Evolutionary conservation across 768 basidiomycete genomes (phyloP).

Genomic region (Phanerochaete sordida): DNA sequence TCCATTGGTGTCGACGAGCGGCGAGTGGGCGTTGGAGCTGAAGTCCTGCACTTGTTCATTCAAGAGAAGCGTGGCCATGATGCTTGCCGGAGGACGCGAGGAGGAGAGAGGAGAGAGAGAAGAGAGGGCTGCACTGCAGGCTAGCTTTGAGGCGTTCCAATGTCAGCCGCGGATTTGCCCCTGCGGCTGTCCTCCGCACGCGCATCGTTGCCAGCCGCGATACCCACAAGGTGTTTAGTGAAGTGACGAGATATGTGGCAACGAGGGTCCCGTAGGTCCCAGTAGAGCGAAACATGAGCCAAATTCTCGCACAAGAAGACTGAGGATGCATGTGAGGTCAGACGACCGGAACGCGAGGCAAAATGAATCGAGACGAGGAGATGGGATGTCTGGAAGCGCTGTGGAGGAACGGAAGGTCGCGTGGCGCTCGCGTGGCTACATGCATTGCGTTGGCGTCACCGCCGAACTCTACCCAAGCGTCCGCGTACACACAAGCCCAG

Average conservation of each 20-base stretch:
- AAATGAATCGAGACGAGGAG: no score
- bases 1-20: background rate
- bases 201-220: no score
- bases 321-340: no score
- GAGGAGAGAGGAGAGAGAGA: background rate
- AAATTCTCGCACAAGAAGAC: no score
- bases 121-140: background rate
- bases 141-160: background rate
- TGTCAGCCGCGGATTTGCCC: background rate
- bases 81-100: background rate
- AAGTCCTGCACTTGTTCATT: conserved; percentile 17
- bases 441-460: background rate
- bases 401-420: background rate
- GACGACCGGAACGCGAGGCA: no score
- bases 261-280: no score
- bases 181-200: background rate
- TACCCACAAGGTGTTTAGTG: no score
- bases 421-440: background rate
- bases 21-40: conserved; percentile 25
- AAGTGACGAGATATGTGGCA: no score
- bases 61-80: background rate
- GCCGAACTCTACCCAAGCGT: conserved; percentile 2
- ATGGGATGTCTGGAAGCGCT: no score
- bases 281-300: no score
- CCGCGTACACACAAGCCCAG: conserved; percentile 1